These are phyloP conservation scores for Nakazawaea populi DNA, from an alignment of 805 yeast species.

Conservation along the genomic window DNA sequence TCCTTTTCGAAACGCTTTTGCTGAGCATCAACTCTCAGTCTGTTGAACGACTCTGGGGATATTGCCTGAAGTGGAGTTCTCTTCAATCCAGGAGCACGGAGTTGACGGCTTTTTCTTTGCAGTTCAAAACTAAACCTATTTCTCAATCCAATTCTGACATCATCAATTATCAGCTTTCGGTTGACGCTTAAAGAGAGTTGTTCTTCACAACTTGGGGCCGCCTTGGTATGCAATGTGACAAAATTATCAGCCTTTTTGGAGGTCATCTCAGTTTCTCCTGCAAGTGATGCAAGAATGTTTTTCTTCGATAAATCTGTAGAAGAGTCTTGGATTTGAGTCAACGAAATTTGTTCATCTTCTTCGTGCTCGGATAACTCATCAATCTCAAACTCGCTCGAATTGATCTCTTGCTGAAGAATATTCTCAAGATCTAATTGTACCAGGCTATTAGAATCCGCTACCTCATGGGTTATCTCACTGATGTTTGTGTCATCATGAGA, in stretches of 20 bases:
- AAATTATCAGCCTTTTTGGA: too few species aligned
- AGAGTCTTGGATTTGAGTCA: neutral
- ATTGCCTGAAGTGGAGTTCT: neutral
- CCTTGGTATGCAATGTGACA: neutral
- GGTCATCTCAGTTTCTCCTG: neutral
- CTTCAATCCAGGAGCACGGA: neutral
- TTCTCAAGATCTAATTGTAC: neutral
- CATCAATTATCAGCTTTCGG: neutral
- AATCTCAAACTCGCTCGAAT: slow-evolving; percentile 22
- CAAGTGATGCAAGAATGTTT: neutral
- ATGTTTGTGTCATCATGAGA: neutral
- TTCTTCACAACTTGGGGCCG: neutral
- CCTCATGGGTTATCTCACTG: neutral
- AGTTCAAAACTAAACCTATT: neutral
- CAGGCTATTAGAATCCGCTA: neutral
- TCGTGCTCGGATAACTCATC: slow-evolving; percentile 9
- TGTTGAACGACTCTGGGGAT: neutral
- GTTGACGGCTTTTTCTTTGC: neutral
- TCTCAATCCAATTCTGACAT: neutral
- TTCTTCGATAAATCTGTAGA: neutral
- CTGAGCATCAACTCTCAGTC: neutral
- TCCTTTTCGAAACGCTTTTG: neutral
- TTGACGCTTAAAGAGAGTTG: neutral
- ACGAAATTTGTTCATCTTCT: neutral
- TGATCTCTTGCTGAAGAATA: slow-evolving; percentile 1